Evolutionary conservation across 2,329 filamentous ascomycete species (phyloP), one percentile per base, ranked within the genome.

Genomic region (Anthostomella pinea): DNA sequence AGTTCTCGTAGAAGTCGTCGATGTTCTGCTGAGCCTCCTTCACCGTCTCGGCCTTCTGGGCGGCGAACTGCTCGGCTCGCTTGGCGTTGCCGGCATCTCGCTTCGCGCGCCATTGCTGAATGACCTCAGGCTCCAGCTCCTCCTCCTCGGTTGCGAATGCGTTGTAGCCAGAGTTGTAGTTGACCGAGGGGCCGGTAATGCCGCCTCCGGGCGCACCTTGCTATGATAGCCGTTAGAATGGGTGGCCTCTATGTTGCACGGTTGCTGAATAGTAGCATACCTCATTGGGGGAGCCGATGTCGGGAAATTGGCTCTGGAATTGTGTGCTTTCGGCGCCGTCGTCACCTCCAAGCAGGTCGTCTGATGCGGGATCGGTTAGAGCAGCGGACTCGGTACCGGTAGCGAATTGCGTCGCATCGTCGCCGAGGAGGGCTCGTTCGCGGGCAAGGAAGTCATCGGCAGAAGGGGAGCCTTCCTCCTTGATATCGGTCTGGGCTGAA

Each of bases 1-100:
- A 98, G 68, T 95, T 96, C 60, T 96, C 90, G 73, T 98, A 98
- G 69, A 97, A 98, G 63, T 96, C 93, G 63, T 98, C 93, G 48
- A 98, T 95, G 64, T 94, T 93, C 62, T 90, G 79, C 59, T 89
- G 88, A 8, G 93, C 93, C 53, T 93, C 88, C 62, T 87, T 81
- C 59, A 96, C 70, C 2, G 89, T 96, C 62, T 91, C 83, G 46
- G 80, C 78, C 62, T 93, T 93, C 68, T 90, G 87, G 49, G 80
- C 74, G 26, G 81, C 79, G 36, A 91, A 91, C 50, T 91, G 80
- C 64, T 95, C 83, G 48, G 87, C 83, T 56, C 91, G 87, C 65
- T 90, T 89, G 53, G 83, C 74, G 49, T 94, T 84, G 58, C 83
- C 81, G 24, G 84, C 81, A 57, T 95, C 87, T 49, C 93, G 85